Conservation (phyloP, 2,329 filamentous ascomycete genomes). For the Ceratocystis papillata region DNA sequence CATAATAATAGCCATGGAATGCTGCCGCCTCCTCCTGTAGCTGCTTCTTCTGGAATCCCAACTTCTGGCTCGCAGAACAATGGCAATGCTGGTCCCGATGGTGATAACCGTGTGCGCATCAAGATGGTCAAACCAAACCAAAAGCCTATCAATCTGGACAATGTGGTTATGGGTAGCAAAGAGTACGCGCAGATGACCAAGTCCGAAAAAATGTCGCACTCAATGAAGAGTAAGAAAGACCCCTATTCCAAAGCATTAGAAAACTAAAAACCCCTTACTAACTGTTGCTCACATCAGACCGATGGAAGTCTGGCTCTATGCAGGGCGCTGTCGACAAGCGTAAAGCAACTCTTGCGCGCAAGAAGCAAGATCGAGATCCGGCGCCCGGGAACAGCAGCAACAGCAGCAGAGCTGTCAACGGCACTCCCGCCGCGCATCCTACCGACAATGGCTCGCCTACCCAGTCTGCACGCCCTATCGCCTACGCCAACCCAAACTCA, state of each 20-base stretch:
- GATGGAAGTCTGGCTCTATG: constrained; percentile 53
- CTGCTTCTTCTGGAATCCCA: neutral
- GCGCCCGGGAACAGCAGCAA: neutral
- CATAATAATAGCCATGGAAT: neutral
- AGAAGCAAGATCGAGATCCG: constrained; percentile 42
- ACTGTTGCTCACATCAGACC: constrained; percentile 34
- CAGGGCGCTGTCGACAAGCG: constrained; percentile 49
- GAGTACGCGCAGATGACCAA: constrained; percentile 53
- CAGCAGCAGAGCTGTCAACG: neutral
- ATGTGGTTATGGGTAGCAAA: constrained; percentile 32
- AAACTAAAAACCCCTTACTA: constrained; percentile 26
- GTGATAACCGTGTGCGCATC: constrained; percentile 19
- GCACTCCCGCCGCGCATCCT: constrained; percentile 2
- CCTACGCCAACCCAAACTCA: neutral
- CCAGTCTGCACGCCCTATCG: neutral
- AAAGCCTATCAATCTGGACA: constrained; percentile 23
- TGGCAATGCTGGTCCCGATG: neutral
- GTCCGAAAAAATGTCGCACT: constrained; percentile 55
- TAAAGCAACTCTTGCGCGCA: constrained; percentile 49
- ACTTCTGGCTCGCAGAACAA: neutral
- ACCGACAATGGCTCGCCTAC: constrained; percentile 7
- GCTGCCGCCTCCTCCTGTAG: neutral
- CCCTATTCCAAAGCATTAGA: neutral
- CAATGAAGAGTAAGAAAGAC: constrained; percentile 48
- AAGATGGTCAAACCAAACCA: constrained; percentile 24